These are phyloP conservation scores for Skeletonema marinoi DNA, from an alignment of 108 stramenopile species.

Conservation along the genomic window DNA sequence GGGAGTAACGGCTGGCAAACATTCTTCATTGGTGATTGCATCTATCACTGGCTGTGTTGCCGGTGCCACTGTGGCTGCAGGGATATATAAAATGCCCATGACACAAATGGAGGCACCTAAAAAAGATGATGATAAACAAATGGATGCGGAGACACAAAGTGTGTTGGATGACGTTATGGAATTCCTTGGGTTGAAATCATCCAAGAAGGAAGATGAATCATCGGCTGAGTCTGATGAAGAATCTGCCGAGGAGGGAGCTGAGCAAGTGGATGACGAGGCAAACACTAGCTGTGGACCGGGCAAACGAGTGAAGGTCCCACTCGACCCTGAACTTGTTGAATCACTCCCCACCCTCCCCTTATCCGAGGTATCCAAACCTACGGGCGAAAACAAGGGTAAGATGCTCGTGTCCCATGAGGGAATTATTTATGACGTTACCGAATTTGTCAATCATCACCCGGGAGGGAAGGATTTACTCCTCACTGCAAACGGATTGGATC, in stretches of 20 bases:
- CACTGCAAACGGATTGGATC: conserved; percentile 47
- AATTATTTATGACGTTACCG: conserved; percentile 65
- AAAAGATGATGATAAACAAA: conserved; percentile 1
- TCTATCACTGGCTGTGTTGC: not conserved
- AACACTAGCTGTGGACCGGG: conserved; percentile 10
- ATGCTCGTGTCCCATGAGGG: conserved; percentile 51
- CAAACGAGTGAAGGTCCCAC: conserved; percentile 22
- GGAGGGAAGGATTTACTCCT: conserved; percentile 50
- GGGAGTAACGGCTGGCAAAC: not conserved
- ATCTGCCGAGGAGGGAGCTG: not conserved
- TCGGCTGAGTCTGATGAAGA: not conserved
- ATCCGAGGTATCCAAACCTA: conserved; percentile 23
- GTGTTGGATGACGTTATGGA: conserved; percentile 30
- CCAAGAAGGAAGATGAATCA: not conserved
- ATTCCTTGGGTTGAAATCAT: conserved; percentile 29
- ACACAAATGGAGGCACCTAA: conserved; percentile 3
- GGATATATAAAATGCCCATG: not conserved
- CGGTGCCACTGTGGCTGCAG: not conserved
- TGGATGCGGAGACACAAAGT: conserved; percentile 31
- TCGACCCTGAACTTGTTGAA: conserved; percentile 39
- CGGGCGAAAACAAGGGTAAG: conserved; percentile 11
- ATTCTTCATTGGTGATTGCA: not conserved
- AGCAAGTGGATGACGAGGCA: not conserved
- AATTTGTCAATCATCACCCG: conserved; percentile 54
- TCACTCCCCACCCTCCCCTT: conserved; percentile 42